Evolutionary conservation across 2,329 filamentous ascomycete genomes (phyloP), one percentile per base, ranked within the genome.

Genomic region (Bimuria novae-zelandiae): DNA sequence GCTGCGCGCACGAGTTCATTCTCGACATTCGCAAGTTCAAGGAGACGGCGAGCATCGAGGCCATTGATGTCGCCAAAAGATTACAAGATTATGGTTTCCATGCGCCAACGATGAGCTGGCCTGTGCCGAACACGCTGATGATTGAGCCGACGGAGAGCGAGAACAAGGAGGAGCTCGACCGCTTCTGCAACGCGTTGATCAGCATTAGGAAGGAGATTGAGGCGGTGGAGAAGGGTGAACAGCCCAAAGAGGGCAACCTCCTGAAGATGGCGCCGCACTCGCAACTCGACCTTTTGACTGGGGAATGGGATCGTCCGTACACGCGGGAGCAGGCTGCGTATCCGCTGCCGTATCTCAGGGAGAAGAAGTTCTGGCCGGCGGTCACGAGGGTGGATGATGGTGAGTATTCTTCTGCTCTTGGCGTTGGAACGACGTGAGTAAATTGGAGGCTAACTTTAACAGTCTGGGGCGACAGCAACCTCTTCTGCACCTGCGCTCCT

Each of bases 81-180:
- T 85, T 97, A 17, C 92, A 97, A 76, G 93, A 97, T 72, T 97
- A 96, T 72, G 93, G 93, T 36, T 97, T 97, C 84, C 93, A 97
- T 75, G 90, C 92, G 1, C 93, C 93, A 0, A 97, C 93, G 48
- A 97, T 97, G 93, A 92, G 87, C 72, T 97, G 90, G 90, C 93
- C 93, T 1, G 92, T 97, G 2, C 84, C 90, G 47, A 95, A 95
- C 77, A 97, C 93, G 0, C 84, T 97, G 39, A 97, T 97, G 93
- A 96, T 97, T 61, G 93, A 97, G 79, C 93, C 93, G 2, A 97
- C 93, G 0, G 93, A 97, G 77, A 92, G 88, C 12, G 93, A 97
- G 80, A 90, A 85, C 75, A 92, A 94, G 74, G 88, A 88, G 57
- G 93, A 97, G 79, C 84, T 97, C 2, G 93, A 97, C 75, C 88